Evolutionary conservation across 2,329 filamentous ascomycete species (phyloP).

Genomic region (Phoma sp.): DNA sequence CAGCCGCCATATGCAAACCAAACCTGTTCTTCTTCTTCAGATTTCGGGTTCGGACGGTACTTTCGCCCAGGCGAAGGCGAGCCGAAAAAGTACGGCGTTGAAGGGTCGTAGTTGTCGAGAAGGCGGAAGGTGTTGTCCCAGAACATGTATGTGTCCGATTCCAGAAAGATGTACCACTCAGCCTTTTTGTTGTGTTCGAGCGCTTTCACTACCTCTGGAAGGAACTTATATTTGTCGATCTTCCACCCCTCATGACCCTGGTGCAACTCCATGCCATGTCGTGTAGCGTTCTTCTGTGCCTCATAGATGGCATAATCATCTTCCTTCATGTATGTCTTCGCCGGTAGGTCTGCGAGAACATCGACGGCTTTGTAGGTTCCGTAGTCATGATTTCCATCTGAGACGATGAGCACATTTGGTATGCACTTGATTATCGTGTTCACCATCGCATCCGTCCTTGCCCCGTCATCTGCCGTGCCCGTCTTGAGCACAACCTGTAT

Average conservation of each 20-base stretch:
- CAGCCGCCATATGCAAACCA: slow-evolving; percentile 49
- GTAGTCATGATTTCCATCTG: slow-evolving; percentile 59
- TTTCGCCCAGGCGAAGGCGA: slow-evolving; percentile 27
- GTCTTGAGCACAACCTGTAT: slow-evolving; percentile 60
- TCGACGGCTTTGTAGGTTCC: slow-evolving; percentile 50
- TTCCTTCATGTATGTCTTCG: slow-evolving; percentile 43
- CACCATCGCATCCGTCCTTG: slow-evolving; percentile 57
- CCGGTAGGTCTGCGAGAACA: slow-evolving; percentile 50
- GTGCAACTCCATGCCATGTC: slow-evolving; percentile 29
- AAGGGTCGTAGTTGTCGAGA: slow-evolving; percentile 37
- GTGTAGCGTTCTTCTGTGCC: slow-evolving; percentile 21
- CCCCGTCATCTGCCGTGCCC: slow-evolving; percentile 62
- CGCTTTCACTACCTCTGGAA: slow-evolving; percentile 57
- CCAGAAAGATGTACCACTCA: slow-evolving; percentile 33
- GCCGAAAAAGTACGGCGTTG: slow-evolving; percentile 43
- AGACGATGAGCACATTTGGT: slow-evolving; percentile 61
- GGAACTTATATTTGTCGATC: slow-evolving; percentile 62
- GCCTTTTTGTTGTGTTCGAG: slow-evolving; percentile 27
- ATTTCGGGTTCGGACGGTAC: slow-evolving; percentile 20
- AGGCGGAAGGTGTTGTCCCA: slow-evolving; percentile 42
- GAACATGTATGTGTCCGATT: slow-evolving; percentile 32
- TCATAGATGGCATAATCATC: slow-evolving; percentile 47
- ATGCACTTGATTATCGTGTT: slow-evolving; percentile 61
- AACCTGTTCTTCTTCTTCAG: slow-evolving; percentile 46
- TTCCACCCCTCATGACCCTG: slow-evolving; percentile 34